Evolutionary conservation across 768 basidiomycete genomes (phyloP), one percentile per base, ranked within the genome.

Genomic region (Serendipita vermifera): DNA sequence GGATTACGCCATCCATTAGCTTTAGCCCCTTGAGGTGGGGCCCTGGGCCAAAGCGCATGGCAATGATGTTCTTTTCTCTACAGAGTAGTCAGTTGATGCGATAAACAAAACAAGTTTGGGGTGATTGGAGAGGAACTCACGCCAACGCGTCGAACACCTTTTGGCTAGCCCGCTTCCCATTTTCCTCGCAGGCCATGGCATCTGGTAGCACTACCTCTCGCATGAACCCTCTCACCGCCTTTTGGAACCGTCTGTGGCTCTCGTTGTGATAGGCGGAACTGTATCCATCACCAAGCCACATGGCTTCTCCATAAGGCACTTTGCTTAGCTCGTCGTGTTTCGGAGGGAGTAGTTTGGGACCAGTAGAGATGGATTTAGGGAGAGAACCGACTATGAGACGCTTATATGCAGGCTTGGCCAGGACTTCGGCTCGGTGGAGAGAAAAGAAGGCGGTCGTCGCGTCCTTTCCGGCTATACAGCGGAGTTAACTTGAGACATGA

Each of bases 31-130:
- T 72, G 20, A 96, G 76, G 65, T 93, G 88, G 67, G 88, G 87
- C 17, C 87, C 88, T 2, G 90, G 91, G 1, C 92, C 92, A 54
- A 92, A 75, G 3, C 91, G 80, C 90, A 96, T 93, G 5, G 87
- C 83, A 53, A 88, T 81, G 38, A 93, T 73, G 67, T 89, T 85
- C 58, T 75, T 69, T 61, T 83, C 82, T 22, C 88, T 90, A 62
- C 9, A 20, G n/a, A 40, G 7, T 32, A 20, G 54, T 31, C 53
- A 46, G 35, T 32, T 13, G 31, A 26, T 36, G 35, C n/a, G 36
- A 11, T n/a, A 38, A 38, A 11, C 36, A n/a, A 33, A 17, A 43
- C 35, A 48, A 13, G 17, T 15, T 51, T 26, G 6, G n/a, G 46
- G 29, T 15, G 46, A 3, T 15, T 11, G n/a, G 5, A 14, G 32